These are phyloP conservation scores for Dovyalis caffra DNA, from an alignment of 345 rosid genomes.

Conservation along the genomic window DNA sequence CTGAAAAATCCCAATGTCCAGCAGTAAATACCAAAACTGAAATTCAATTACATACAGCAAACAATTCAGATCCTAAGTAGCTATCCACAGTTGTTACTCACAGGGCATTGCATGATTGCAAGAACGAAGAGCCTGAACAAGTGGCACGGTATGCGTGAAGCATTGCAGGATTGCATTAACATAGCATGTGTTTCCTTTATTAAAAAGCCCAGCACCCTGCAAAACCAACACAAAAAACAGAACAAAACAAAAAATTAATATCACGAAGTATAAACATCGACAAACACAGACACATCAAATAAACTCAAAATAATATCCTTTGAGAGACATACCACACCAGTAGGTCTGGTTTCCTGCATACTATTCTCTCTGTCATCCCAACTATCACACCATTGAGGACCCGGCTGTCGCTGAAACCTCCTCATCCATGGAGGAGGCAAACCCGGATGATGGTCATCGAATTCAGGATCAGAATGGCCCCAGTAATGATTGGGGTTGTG, in stretches of 20 bases:
- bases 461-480: neutral
- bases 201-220: constrained; percentile 84
- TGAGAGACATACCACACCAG: constrained; percentile 27
- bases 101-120: constrained; percentile 45
- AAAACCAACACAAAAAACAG: constrained; percentile 11
- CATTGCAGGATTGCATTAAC: constrained; percentile 85
- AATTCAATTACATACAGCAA: neutral
- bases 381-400: neutral
- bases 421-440: neutral
- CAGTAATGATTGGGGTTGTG: neutral
- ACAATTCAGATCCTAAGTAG: neutral
- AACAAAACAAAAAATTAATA: neutral
- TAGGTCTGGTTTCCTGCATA: constrained; percentile 7
- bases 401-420: neutral
- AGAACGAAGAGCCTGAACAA: constrained; percentile 52
- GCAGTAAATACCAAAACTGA: constrained; percentile 9
- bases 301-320: neutral
- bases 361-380: neutral
- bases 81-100: constrained; percentile 10
- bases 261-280: neutral
- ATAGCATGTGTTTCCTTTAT: constrained; percentile 84
- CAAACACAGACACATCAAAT: neutral
- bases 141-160: constrained; percentile 78
- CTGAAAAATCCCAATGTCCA: constrained; percentile 37
- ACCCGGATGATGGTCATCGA: neutral